Base-by-base conservation (phyloP, 495 filamentous ascomycete species). In the Jackrogersella multiformis region DNA sequence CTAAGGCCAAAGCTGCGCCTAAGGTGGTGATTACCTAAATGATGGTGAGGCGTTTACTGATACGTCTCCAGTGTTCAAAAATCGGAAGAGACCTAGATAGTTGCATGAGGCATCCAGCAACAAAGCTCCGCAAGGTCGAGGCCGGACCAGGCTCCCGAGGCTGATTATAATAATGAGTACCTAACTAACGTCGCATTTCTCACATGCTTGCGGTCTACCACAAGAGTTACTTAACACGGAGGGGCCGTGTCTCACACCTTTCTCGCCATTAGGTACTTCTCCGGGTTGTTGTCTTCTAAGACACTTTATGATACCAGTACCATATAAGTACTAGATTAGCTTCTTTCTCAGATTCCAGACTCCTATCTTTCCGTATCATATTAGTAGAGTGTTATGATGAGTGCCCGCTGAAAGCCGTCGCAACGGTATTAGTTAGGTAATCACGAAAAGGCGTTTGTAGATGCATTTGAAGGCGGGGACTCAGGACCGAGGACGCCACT, bases 401-500 rank as follows among this genome's bases (percentile, higher is more conserved):
- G 7, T 30, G 26, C 7, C 26, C 7, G 7, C 26, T 30, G 7
- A 1, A 35, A 9, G 1, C 8, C 28, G 8, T 16, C 7, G 5
- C 26, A 26, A 16, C 15, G 26, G 10, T 34, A 38, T 54, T 39
- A 4, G 10, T 4, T 3, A 23, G 16, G 15, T 26, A 4, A 21
- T n/a, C 23, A n/a, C n/a, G n/a, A n/a, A n/a, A n/a, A n/a, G 12
- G 48, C 12, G 18, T 34, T 45, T 8, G 41, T 38, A 44, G 28
- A 12, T 60, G 38, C n/a, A 36, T 34, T 9, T 21, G 20, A 61
- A 26, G 34, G 42, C 51, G 24, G 64, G 16, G 13, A 61, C 34
- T 68, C 65, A 55, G 66, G 66, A 60, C 55, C 55, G 60, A 69
- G 10, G 18, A 32, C 13, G 34, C 28, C n/a, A 35, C 54, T 41